Base-by-base conservation (phyloP, 2,329 filamentous ascomycete genomes). In the Penicillium sp. region DNA sequence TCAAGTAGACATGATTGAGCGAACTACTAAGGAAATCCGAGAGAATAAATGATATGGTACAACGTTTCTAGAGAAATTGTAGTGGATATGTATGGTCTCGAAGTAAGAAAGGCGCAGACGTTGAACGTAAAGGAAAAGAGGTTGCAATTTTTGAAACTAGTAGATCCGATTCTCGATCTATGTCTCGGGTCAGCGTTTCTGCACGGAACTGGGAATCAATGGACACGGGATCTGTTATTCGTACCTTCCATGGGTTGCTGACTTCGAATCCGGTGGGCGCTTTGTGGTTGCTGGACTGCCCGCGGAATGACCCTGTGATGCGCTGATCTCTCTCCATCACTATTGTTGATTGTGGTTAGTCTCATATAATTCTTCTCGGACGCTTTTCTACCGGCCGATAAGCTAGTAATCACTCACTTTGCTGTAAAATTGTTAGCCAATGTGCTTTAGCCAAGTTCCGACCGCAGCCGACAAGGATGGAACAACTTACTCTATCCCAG, bases 261-360 rank as follows among this genome's bases (percentile, higher is more conserved):
- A 87, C 71, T 74, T 87, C 85, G 75, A 88, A 88, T 60, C 85
- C 85, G 56, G 78, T 74, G 29, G 85, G 85, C 31, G 86, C 86
- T 58, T 77, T 74, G 47, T 80, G 77, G 62, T 80, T 83, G 74
- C 85, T 84, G 56, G 84, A 84, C 71, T 88, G 86, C 59, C 84
- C 85, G 75, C 86, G 78, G 68, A 81, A 69, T 62, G 79, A 82
- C 54, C 86, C 86, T 41, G 86, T 88, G 67, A 88, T 78, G 62
- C 86, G 77, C 69, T 81, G 75, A 72, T 88, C 86, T 73, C 86
- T 80, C 67, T 87, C 83, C 84, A 88, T 86, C 86, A 88, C 86
- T 88, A 71, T 60, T 35, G 13, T 51, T 50, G 27, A 17, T 50
- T 17, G 60, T 71, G 63, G 59, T 69, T 66, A 63, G 63, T 46